Percentiles rank a stretch among this genome's conserved stretches.
These are phyloP conservation scores for Diutina siamensis DNA, from an alignment of 1,139 yeast species.

Conservation along the genomic window DNA sequence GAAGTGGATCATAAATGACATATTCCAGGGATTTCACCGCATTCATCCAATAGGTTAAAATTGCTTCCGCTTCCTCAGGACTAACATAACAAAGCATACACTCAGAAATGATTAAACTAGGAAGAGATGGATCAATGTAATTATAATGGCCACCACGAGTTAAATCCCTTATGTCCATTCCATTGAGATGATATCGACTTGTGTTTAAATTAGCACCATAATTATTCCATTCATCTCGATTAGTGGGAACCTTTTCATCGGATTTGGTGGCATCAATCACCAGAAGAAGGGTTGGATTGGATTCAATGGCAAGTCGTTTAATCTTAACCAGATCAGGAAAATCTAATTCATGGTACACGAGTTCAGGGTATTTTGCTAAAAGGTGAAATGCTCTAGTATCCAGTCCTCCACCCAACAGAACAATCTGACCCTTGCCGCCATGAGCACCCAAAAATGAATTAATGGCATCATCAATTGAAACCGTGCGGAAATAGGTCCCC, in stretches of 20 bases:
- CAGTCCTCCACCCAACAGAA: constrained; percentile 94
- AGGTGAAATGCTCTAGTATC: constrained; percentile 65
- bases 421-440: constrained; percentile 37
- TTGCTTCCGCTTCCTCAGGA: constrained; percentile 40
- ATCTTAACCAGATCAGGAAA: constrained; percentile 50
- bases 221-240: constrained; percentile 15
- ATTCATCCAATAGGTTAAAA: constrained; percentile 33
- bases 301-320: constrained; percentile 45
- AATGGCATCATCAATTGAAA: constrained; percentile 45
- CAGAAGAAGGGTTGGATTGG: constrained; percentile 15
- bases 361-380: constrained; percentile 17
- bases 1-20: constrained; percentile 79
- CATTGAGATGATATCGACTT: constrained; percentile 38
- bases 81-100: constrained; percentile 80
- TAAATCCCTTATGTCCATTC: constrained; percentile 41
- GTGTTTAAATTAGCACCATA: constrained; percentile 29
- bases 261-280: constrained; percentile 10
- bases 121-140: constrained; percentile 15
- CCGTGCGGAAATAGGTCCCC: constrained; percentile 74
- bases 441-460: constrained; percentile 32
- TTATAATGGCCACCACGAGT: constrained; percentile 4
- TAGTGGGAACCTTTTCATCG: constrained; percentile 6
- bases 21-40: constrained; percentile 20
- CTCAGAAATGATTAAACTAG: constrained; percentile 74
- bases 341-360: constrained; percentile 64